A percentile compares a stretch with the other conserved stretches of the same genome.
Conservation (phyloP, 2,329 filamentous ascomycete genomes). For the Chalaropsis thielavioides region DNA sequence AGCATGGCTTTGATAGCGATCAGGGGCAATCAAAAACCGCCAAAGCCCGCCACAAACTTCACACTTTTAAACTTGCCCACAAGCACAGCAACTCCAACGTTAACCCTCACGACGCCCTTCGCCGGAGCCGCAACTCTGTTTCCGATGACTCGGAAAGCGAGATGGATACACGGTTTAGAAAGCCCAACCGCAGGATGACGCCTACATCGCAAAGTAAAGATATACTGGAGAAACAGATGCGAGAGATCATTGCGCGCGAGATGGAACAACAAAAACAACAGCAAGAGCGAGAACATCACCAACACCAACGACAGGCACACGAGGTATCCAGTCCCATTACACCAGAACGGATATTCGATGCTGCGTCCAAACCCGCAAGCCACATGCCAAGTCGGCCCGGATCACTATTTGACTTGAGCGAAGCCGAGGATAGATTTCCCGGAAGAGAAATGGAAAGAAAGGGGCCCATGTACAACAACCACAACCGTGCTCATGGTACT, state of each 20-base stretch:
- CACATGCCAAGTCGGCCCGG: slow-evolving; percentile 26
- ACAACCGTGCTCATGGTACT: slow-evolving; percentile 28
- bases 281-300: slow-evolving; percentile 2
- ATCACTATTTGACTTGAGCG: slow-evolving; percentile 29
- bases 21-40: slow-evolving; percentile 12
- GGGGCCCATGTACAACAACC: slow-evolving; percentile 19
- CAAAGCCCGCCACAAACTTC: slow-evolving; percentile 15
- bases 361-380: slow-evolving; percentile 23
- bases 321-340: neutral
- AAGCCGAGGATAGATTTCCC: slow-evolving; percentile 24
- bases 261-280: slow-evolving; percentile 25
- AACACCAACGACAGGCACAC: neutral
- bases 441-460: slow-evolving; percentile 20
- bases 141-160: slow-evolving; percentile 50
- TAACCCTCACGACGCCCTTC: slow-evolving; percentile 38
- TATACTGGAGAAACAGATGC: slow-evolving; percentile 47
- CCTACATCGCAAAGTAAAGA: slow-evolving; percentile 35
- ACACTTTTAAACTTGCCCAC: slow-evolving; percentile 24
- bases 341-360: neutral
- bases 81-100: slow-evolving; percentile 37
- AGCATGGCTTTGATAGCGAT: slow-evolving; percentile 14
- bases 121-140: slow-evolving; percentile 34
- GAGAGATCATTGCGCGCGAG: slow-evolving; percentile 44
- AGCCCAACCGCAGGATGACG: slow-evolving; percentile 31
- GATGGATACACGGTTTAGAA: slow-evolving; percentile 29